These are phyloP conservation scores for Paramecium primaurelia DNA, from an alignment of 73 alveolate genomes.

Conservation along the genomic window DNA sequence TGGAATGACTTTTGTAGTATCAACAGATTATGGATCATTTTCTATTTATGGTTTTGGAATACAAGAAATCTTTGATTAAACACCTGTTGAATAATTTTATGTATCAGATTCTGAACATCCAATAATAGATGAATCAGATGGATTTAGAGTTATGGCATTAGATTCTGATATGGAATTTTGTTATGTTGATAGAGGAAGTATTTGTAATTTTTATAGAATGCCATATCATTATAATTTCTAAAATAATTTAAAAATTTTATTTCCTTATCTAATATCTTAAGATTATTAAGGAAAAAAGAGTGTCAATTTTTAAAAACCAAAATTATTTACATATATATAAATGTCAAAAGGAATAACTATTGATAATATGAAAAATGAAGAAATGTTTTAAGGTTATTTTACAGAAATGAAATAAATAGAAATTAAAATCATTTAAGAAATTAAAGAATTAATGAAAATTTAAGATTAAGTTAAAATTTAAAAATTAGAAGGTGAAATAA, in stretches of 20 bases:
- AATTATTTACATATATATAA: not conserved
- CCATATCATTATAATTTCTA: slow-evolving; percentile 49
- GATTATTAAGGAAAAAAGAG: slow-evolving; percentile 20
- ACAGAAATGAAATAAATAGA: not conserved
- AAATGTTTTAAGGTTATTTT: slow-evolving; percentile 18
- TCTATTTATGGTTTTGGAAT: slow-evolving; percentile 54
- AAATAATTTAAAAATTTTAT: not conserved
- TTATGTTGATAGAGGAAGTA: slow-evolving; percentile 54
- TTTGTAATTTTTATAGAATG: slow-evolving; percentile 56
- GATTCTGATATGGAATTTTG: slow-evolving; percentile 59
- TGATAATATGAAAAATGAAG: slow-evolving; percentile 36
- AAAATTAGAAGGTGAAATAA: not conserved
- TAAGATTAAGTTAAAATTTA: not conserved
- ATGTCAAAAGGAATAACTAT: not conserved
- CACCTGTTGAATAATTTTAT: slow-evolving; percentile 55
- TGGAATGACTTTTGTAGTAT: slow-evolving; percentile 52
- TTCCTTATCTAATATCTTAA: not conserved
- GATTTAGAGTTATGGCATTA: slow-evolving; percentile 30
- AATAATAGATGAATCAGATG: slow-evolving; percentile 48
- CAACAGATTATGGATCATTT: slow-evolving; percentile 56
- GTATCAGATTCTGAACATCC: slow-evolving; percentile 54
- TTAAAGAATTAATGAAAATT: not conserved
- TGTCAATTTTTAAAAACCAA: not conserved
- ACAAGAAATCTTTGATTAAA: slow-evolving; percentile 21
- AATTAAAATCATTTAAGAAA: not conserved